A percentile compares a stretch with the other conserved stretches of the same genome.
These are phyloP conservation scores for Alternaria metachromatica DNA, from an alignment of 2,329 filamentous ascomycete genomes.

Conservation along the genomic window DNA sequence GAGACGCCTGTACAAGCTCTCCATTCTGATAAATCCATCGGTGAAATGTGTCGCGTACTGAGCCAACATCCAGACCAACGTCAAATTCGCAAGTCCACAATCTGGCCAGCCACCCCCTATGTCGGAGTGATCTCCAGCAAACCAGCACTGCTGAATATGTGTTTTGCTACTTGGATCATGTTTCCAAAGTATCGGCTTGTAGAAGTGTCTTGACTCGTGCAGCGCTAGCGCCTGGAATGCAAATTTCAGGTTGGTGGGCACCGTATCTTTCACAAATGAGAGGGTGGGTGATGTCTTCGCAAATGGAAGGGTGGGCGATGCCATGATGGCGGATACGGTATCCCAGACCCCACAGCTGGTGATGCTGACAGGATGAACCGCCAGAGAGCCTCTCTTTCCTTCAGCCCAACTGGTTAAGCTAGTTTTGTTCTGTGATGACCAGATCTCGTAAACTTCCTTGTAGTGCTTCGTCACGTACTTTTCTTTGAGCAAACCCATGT, in stretches of 20 bases:
- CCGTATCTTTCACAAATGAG: background rate
- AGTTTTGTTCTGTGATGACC: fast-evolving
- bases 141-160: background rate
- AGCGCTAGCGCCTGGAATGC: background rate
- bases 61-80: background rate
- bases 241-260: fast-evolving
- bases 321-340: background rate
- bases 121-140: background rate
- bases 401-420: too few relatives aligned
- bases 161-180: fast-evolving
- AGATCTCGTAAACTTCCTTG: background rate
- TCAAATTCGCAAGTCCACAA: background rate
- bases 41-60: background rate
- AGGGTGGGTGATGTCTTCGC: too few relatives aligned
- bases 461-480: too few relatives aligned
- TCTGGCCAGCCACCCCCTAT: background rate
- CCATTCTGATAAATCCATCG: too few relatives aligned
- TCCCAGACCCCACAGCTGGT: background rate
- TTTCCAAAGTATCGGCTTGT: background rate
- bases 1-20: too few relatives aligned
- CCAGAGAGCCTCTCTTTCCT: too few relatives aligned
- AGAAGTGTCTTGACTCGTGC: fast-evolving
- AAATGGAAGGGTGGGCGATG: too few relatives aligned
- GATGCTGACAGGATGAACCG: background rate
- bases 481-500: too few relatives aligned